These are phyloP conservation scores for Podospora australis DNA, from an alignment of 495 filamentous ascomycete genomes.

Conservation along the genomic window DNA sequence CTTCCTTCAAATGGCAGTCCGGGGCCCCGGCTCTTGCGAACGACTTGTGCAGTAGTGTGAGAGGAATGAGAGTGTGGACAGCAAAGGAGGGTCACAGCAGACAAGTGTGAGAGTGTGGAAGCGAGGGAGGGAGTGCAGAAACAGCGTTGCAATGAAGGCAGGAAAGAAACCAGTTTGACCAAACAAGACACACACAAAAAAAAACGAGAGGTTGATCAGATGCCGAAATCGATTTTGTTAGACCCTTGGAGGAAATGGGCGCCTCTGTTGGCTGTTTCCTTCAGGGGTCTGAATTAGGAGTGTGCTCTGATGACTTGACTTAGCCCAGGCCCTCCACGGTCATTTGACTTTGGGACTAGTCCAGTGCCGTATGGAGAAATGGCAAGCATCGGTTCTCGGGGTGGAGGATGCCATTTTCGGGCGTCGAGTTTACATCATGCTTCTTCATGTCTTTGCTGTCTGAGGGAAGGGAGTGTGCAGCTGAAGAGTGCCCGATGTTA, in stretches of 20 bases:
- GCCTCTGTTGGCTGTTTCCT: background rate
- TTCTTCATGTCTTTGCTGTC: too few relatives aligned
- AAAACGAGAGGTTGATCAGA: conserved; percentile 5
- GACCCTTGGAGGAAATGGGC: background rate
- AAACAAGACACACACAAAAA: too few relatives aligned
- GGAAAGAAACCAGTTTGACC: too few relatives aligned
- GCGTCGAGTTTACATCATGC: too few relatives aligned
- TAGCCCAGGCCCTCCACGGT: too few relatives aligned
- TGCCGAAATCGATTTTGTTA: conserved; percentile 4
- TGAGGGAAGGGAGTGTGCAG: too few relatives aligned
- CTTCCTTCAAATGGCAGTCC: too few relatives aligned
- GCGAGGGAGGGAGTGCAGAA: background rate
- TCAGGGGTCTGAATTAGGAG: conserved; percentile 6
- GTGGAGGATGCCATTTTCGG: background rate
- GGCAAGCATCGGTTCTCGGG: background rate
- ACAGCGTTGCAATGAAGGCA: background rate
- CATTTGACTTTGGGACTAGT: conserved; percentile 1
- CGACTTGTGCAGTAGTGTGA: too few relatives aligned
- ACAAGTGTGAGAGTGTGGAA: background rate
- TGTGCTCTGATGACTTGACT: too few relatives aligned
- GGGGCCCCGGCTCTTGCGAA: too few relatives aligned
- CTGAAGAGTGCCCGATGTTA: too few relatives aligned
- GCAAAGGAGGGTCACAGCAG: background rate
- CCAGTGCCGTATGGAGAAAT: background rate
- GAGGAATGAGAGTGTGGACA: background rate